A percentile compares a stretch with the other conserved stretches of the same genome.
These are phyloP conservation scores for Exophiala spinifera DNA, from an alignment of 2,329 filamentous ascomycete species.

Conservation along the genomic window DNA sequence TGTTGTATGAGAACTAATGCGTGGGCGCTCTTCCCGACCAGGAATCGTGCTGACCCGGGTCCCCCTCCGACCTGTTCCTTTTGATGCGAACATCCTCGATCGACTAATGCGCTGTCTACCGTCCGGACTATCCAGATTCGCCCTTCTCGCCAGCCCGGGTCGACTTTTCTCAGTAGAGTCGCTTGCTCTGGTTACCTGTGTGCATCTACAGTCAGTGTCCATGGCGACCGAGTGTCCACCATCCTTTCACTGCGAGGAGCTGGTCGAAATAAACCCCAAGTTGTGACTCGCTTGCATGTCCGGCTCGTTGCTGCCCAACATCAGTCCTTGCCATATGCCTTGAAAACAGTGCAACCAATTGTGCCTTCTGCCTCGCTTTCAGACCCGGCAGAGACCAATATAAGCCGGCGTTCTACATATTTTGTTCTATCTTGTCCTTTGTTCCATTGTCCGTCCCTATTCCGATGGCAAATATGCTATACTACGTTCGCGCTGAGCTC, in stretches of 20 bases:
- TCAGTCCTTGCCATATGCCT: slow-evolving; percentile 1
- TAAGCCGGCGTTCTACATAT: background rate
- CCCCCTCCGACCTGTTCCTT: background rate
- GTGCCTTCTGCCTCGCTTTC: slow-evolving; percentile 13
- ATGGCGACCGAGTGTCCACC: background rate
- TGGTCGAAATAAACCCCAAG: background rate
- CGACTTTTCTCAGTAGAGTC: background rate
- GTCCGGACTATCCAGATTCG: background rate
- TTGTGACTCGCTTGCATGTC: slow-evolving; percentile 1
- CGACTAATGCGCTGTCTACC: background rate
- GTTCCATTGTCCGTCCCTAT: background rate
- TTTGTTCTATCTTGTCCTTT: background rate
- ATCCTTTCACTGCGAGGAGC: background rate
- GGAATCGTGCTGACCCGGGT: background rate
- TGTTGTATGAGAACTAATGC: background rate
- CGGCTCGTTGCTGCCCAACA: slow-evolving; percentile 22
- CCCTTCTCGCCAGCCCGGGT: background rate
- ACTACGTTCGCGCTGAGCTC: slow-evolving; percentile 1
- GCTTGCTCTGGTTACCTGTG: background rate
- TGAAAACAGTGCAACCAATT: slow-evolving; percentile 18
- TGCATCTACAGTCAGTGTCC: background rate
- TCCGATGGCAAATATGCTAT: slow-evolving; percentile 6
- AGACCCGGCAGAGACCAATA: background rate
- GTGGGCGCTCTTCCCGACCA: background rate
- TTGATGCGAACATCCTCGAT: background rate